A percentile compares a stretch with the other conserved stretches of the same genome.
Evolutionary conservation across 106 monocot species (phyloP).

Genomic region (Alisma plantagoaquatica): DNA sequence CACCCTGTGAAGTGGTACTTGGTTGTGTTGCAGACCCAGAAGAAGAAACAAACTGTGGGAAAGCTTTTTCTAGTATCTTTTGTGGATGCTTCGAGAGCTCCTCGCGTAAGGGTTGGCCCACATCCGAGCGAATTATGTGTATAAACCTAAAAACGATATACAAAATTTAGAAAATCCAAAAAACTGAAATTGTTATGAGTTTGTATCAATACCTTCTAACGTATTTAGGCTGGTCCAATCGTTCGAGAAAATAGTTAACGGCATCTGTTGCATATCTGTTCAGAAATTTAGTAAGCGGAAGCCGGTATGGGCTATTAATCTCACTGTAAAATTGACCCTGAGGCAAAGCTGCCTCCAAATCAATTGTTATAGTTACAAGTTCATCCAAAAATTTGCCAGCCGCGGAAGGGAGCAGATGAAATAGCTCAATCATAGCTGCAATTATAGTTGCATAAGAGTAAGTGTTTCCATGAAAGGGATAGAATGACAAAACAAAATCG

Average conservation of each 20-base stretch:
- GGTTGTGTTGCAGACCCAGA: slow-evolving; percentile 25
- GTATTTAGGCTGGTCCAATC: slow-evolving; percentile 84
- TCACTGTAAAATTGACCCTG: slow-evolving; percentile 96
- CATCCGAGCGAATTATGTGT: slow-evolving; percentile 86
- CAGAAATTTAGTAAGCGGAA: slow-evolving; percentile 88
- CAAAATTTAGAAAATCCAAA: background rate
- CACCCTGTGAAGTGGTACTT: slow-evolving; percentile 29
- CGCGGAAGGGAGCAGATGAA: slow-evolving; percentile 96
- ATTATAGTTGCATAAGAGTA: background rate
- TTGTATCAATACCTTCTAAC: slow-evolving; percentile 51
- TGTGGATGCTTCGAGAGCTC: slow-evolving; percentile 86
- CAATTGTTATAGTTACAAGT: slow-evolving; percentile 90
- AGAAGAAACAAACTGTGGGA: slow-evolving; percentile 52
- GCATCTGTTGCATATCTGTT: slow-evolving; percentile 90
- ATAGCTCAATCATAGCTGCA: slow-evolving; percentile 99
- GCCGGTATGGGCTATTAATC: slow-evolving; percentile 94
- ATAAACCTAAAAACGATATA: slow-evolving; percentile 75
- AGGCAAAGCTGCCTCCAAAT: slow-evolving; percentile 85
- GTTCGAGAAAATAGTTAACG: slow-evolving; percentile 89
- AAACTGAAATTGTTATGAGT: background rate
- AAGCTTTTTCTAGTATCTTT: slow-evolving; percentile 77
- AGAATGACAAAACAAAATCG: too few relatives aligned
- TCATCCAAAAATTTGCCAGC: slow-evolving; percentile 98
- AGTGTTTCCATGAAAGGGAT: slow-evolving; percentile 1
- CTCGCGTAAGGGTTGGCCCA: slow-evolving; percentile 75